These are phyloP conservation scores for Paramecium biaurelia DNA, from an alignment of 73 alveolate genomes.

Conservation along the genomic window DNA sequence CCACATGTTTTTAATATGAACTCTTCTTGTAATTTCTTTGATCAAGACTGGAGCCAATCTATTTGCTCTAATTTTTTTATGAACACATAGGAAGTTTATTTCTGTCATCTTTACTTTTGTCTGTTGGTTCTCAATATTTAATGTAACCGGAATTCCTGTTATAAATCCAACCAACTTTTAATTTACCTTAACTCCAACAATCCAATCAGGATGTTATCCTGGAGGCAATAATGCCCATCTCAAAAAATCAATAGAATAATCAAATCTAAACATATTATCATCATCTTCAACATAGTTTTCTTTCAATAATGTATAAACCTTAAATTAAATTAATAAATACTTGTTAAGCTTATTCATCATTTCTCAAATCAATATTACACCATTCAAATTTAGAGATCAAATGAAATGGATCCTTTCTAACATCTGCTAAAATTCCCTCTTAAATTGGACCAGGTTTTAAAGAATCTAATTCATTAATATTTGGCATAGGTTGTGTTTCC, in stretches of 20 bases:
- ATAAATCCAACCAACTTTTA: slow-evolving; percentile 96
- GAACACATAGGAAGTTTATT: slow-evolving; percentile 98
- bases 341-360: slow-evolving; percentile 78
- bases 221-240: slow-evolving; percentile 95
- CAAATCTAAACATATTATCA: slow-evolving; percentile 97
- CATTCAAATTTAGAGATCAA: slow-evolving; percentile 93
- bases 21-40: slow-evolving; percentile 98
- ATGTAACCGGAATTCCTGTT: slow-evolving; percentile 96
- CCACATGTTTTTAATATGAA: slow-evolving; percentile 93
- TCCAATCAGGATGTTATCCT: slow-evolving; percentile 85
- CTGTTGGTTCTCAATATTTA: slow-evolving; percentile 64
- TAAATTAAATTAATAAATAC: slow-evolving; percentile 43
- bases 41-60: slow-evolving; percentile 96
- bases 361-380: slow-evolving; percentile 81
- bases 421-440: slow-evolving; percentile 82
- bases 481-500: slow-evolving; percentile 94
- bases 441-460: slow-evolving; percentile 77
- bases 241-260: slow-evolving; percentile 92
- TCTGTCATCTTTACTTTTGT: slow-evolving; percentile 93
- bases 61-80: slow-evolving; percentile 93
- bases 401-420: slow-evolving; percentile 79
- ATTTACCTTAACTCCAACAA: slow-evolving; percentile 85
- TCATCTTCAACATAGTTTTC: slow-evolving; percentile 99
- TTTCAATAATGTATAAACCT: slow-evolving; percentile 88
- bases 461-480: slow-evolving; percentile 62